These are phyloP conservation scores for Turritis glabra DNA, from an alignment of 345 rosid genomes.

Conservation along the genomic window DNA sequence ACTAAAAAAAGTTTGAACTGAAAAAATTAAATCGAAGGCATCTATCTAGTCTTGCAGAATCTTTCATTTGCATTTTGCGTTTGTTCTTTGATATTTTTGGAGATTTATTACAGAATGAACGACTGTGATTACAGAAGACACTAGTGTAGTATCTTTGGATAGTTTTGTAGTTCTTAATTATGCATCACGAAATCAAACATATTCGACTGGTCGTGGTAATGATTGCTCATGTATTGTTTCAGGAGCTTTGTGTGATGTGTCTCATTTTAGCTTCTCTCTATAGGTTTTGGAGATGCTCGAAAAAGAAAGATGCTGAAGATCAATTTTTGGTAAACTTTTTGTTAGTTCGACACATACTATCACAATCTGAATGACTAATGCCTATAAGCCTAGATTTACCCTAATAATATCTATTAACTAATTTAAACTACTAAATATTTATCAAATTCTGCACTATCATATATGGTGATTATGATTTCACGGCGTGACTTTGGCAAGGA, in stretches of 20 bases:
- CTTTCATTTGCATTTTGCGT: not conserved
- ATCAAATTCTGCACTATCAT: not conserved
- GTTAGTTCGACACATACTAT: no score
- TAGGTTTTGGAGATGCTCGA: no score
- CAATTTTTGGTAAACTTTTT: no score
- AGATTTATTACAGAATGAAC: no score
- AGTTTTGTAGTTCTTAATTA: not conserved
- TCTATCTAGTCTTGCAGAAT: not conserved
- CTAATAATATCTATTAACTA: not conserved
- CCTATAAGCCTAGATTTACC: not conserved
- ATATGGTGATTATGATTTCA: constrained; percentile 12
- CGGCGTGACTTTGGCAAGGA: not conserved
- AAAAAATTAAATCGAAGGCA: no score
- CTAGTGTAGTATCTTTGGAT: no score
- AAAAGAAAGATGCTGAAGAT: no score
- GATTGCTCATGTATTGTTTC: not conserved
- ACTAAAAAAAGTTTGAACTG: not conserved
- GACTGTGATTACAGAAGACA: no score
- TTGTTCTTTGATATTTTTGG: no score
- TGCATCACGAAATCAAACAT: no score
- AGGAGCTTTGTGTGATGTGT: not conserved
- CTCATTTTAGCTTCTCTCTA: no score
- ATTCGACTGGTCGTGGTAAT: not conserved
- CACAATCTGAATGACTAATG: not conserved
- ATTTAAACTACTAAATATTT: not conserved